phyloP scores from a whole-genome alignment of 1,139 yeast genomes.

The Yamadazyma membranifaciens region DNA sequence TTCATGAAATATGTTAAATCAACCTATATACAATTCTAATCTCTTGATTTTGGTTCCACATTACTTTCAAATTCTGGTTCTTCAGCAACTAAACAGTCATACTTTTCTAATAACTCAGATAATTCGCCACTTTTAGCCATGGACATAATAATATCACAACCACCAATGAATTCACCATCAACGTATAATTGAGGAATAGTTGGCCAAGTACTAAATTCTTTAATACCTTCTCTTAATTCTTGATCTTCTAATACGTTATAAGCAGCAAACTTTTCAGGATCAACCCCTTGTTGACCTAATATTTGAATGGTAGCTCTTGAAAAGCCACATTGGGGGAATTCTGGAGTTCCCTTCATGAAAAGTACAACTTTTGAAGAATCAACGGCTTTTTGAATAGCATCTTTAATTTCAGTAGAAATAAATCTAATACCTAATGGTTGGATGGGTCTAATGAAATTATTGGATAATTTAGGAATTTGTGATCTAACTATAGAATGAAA shows the following conservation, averaged over 20 bases:
- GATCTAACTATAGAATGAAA: not conserved
- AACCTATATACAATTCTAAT: conserved; percentile 4
- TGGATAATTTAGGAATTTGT: not conserved
- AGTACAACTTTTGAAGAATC: conserved; percentile 89
- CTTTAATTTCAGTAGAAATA: conserved; percentile 72
- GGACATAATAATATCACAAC: conserved; percentile 90
- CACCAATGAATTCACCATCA: conserved; percentile 87
- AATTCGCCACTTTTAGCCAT: conserved; percentile 95
- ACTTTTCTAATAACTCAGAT: conserved; percentile 75
- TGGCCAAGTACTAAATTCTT: conserved; percentile 95
- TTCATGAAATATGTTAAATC: not conserved
- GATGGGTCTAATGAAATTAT: not conserved
- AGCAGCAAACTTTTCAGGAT: conserved; percentile 94
- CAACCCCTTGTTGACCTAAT: conserved; percentile 95
- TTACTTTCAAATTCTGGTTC: conserved; percentile 43
- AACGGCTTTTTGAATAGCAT: conserved; percentile 84
- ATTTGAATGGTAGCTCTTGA: conserved; percentile 92
- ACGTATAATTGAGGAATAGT: conserved; percentile 78
- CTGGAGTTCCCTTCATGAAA: conserved; percentile 97
- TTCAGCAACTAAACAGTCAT: conserved; percentile 77
- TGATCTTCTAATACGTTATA: conserved; percentile 94
- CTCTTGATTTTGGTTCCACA: conserved; percentile 40
- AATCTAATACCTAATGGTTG: conserved; percentile 35
- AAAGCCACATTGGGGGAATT: conserved; percentile 97
- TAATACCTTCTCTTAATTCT: conserved; percentile 88